phyloP scores from a whole-genome alignment of 495 filamentous ascomycete species.

The Penicillium salamii region DNA sequence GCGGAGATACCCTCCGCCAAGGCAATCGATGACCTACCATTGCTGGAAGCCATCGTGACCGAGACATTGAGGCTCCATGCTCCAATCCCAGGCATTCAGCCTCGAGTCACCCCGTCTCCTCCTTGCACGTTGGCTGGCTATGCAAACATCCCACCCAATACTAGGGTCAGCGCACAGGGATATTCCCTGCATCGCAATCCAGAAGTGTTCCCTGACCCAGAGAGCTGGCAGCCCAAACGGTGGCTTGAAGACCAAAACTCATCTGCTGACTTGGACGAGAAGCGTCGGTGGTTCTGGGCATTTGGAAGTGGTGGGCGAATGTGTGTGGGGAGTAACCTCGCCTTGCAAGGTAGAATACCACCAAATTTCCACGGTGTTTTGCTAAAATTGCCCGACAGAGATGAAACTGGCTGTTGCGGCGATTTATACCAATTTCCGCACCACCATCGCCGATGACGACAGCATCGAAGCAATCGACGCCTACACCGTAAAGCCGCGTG shows the following conservation, averaged over 20 bases:
- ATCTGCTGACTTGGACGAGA: slow-evolving; percentile 46
- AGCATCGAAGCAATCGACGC: slow-evolving; percentile 64
- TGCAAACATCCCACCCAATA: slow-evolving; percentile 56
- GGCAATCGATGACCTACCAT: slow-evolving; percentile 64
- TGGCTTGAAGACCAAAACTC: slow-evolving; percentile 51
- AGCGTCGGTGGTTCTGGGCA: slow-evolving; percentile 75
- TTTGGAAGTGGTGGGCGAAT: slow-evolving; percentile 81
- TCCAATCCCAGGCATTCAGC: slow-evolving; percentile 73
- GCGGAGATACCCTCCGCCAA: slow-evolving; percentile 53
- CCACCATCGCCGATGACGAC: slow-evolving; percentile 52
- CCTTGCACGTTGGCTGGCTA: slow-evolving; percentile 52
- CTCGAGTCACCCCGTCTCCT: slow-evolving; percentile 63
- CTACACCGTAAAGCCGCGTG: slow-evolving; percentile 58
- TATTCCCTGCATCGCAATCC: slow-evolving; percentile 70
- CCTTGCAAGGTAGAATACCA: slow-evolving; percentile 62
- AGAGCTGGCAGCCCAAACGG: slow-evolving; percentile 58
- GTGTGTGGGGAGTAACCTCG: slow-evolving; percentile 82
- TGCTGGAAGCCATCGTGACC: slow-evolving; percentile 70
- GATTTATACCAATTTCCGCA: slow-evolving; percentile 68
- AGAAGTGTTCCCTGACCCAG: slow-evolving; percentile 56
- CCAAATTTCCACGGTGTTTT: not conserved
- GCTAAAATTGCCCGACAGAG: slow-evolving; percentile 25
- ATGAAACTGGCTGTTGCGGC: slow-evolving; percentile 50
- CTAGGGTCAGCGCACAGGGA: slow-evolving; percentile 66
- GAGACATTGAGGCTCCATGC: slow-evolving; percentile 75